Percentiles rank a stretch among this genome's conserved stretches.
Conservation (phyloP, 139 green algal species). For the Chlamydomonas sphaeroides region DNA sequence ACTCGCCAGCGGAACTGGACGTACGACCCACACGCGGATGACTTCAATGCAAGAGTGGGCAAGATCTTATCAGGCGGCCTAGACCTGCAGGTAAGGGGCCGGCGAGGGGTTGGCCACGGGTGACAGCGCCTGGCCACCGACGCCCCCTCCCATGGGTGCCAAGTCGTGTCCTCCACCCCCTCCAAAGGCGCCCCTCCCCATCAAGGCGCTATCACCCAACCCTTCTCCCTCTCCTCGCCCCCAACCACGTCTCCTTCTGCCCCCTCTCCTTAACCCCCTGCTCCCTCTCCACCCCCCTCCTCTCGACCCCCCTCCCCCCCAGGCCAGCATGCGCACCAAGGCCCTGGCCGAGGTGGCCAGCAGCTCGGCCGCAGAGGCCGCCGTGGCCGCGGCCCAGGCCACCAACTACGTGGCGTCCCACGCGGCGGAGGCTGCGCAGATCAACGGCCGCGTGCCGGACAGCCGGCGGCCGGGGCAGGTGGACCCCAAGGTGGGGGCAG, state of each 20-base stretch:
- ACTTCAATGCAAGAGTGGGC: not conserved
- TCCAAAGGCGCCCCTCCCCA: not conserved
- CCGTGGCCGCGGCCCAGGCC: not conserved
- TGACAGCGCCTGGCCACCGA: too few relatives aligned
- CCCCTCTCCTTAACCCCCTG: not conserved
- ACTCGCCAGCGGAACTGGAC: not conserved
- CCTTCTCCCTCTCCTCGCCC: not conserved
- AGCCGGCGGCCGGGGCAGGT: not conserved
- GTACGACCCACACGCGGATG: constrained; percentile 1
- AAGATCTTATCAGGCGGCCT: not conserved
- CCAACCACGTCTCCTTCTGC: not conserved
- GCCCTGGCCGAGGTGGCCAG: not conserved
- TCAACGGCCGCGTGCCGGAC: not conserved
- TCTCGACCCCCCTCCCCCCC: not conserved
- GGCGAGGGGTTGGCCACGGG: too few relatives aligned
- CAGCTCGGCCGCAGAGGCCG: not conserved
- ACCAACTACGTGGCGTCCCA: not conserved
- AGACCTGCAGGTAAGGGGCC: constrained; percentile 7
- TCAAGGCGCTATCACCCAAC: not conserved
- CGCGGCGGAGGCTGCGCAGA: not conserved
- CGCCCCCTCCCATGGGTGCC: not conserved
- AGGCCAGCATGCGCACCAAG: constrained; percentile 7
- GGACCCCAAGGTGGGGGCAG: not conserved
- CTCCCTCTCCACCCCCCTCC: not conserved
- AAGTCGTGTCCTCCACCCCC: not conserved